Conservation (phyloP, 768 basidiomycete species). For the Scleroderma citrinum region DNA sequence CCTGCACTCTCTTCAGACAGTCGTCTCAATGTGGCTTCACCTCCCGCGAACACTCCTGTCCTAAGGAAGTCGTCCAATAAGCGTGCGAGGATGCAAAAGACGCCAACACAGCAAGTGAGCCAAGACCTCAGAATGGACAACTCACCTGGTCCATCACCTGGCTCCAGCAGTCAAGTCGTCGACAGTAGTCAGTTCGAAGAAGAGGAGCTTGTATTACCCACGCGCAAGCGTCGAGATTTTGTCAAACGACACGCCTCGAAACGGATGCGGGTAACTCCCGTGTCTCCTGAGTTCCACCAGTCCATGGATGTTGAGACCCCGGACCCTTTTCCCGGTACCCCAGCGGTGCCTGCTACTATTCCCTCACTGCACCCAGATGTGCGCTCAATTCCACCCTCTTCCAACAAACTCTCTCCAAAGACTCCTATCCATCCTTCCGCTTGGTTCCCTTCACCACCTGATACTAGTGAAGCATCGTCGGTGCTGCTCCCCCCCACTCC, state of each 20-base stretch:
- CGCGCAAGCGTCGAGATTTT: slow-evolving; percentile 19
- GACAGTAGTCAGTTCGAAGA: slow-evolving; percentile 69
- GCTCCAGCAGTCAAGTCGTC: slow-evolving; percentile 32
- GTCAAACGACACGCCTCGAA: slow-evolving; percentile 33
- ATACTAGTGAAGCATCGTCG: slow-evolving; percentile 12
- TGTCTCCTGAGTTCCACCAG: slow-evolving; percentile 10
- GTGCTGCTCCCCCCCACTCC: slow-evolving; percentile 27
- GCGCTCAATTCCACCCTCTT: too few relatives aligned
- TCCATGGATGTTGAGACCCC: slow-evolving; percentile 13
- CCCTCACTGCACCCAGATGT: too few relatives aligned
- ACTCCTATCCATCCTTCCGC: slow-evolving; percentile 10
- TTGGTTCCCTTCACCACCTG: slow-evolving; percentile 17
- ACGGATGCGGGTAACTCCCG: slow-evolving; percentile 35
- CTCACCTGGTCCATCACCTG: slow-evolving; percentile 8
- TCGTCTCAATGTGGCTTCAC: neutral
- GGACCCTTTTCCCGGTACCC: slow-evolving; percentile 11
- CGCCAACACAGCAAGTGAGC: slow-evolving; percentile 4
- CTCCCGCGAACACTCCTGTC: slow-evolving; percentile 2
- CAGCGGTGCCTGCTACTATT: slow-evolving; percentile 3
- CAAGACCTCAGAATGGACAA: slow-evolving; percentile 29
- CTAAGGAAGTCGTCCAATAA: slow-evolving; percentile 18
- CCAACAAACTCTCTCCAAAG: too few relatives aligned
- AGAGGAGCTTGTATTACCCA: slow-evolving; percentile 41
- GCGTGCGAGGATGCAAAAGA: slow-evolving; percentile 13
- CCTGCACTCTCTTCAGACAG: slow-evolving; percentile 22